Base-by-base conservation (phyloP, 768 basidiomycete species). In the Cystobasidium onofrii region DNA sequence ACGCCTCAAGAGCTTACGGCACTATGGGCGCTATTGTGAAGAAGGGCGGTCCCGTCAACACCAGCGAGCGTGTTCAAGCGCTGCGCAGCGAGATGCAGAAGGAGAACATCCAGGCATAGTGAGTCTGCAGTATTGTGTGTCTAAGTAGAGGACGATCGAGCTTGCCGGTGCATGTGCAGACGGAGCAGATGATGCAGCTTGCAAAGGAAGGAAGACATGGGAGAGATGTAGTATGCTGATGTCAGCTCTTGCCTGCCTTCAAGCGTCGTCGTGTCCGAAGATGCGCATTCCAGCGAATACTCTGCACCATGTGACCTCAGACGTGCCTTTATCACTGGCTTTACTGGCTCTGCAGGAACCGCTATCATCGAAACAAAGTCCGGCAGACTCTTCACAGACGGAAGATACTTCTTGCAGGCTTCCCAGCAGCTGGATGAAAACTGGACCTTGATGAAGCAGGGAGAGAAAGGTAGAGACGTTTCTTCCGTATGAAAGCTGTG, bases 391-490 rank as follows among this genome's bases (percentile, higher is more conserved):
- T 98, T 95, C 82, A 98, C 95, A 1, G 95, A 99, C 83, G 96
- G 95, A 1, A 83, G 95, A 55, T 99, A 99, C 79, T 96, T 90
- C 79, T 83, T 97, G 36, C 95, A 99, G 82, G 96, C 96, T 0
- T 87, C 85, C 74, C 86, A 92, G 75, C 91, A 99, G 81, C 83
- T 99, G 76, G 92, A 94, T 80, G 75, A 85, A 61, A 92, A 93
- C 75, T 99, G 95, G 95, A 89, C 85, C 0, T 81, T 98, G 80
- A 93, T 95, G 90, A 93, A 91, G 80, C 88, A 90, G 77, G 96
- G 95, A 4, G 80, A 91, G 20, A 89, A 89, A 79, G 90, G 92
- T 87, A 15, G 15, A 29, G 36, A 7, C 23, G 61, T 31, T n/a
- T 63, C 29, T 10, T 27, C n/a, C n/a, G n/a, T n/a, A n/a, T n/a